Base-by-base conservation (phyloP, 192 early-diverging fungal genomes). In the Backusella tuberculispora region DNA sequence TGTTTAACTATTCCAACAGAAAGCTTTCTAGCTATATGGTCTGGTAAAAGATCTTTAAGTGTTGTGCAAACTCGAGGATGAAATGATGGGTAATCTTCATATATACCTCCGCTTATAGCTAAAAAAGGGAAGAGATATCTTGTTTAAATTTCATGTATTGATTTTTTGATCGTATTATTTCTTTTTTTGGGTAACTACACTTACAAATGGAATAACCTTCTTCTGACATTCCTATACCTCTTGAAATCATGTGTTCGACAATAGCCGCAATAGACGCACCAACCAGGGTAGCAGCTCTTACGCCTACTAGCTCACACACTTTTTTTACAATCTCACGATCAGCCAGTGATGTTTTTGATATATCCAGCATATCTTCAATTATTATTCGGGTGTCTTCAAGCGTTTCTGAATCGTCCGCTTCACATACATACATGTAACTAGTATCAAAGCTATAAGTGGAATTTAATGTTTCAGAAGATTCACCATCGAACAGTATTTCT, bases 301-400 rank as follows among this genome's bases (percentile, higher is more conserved):
- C 89, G 14, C 93, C 94, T 46, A 98, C 86, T 48, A 96, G 83
- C 71, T 92, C 86, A 75, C 93, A 95, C 6, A 98, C 88, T 81
- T 85, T 86, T 79, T 90, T 90, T 72, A 95, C 89, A 65, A 95
- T 86, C 75, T 92, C 87, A 40, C 95, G 89, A 83, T 96, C 96
- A 13, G 83, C 79, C 29, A 92, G 79, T 4, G 92, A 91, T 41
- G 92, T 92, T 29, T 80, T 66, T 40, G 87, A 78, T 15, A 94
- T 74, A 17, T 87, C 83, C 72, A 92, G 78, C 41, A 92, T 83
- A 71, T 91, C 89, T 75, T 95, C 92, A 72, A 96, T 78, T 6
- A 95, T 85, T n/a, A 87, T 83, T 37, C 85, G 77, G 65, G 88
- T 91, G 38, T 88, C 88, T 13, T 81, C 78, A 60, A 95, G 79